Percentiles rank a stretch among this genome's conserved stretches.
Evolutionary conservation across 306 rosid species (phyloP).

Genomic region (Phaseolus lunatus): DNA sequence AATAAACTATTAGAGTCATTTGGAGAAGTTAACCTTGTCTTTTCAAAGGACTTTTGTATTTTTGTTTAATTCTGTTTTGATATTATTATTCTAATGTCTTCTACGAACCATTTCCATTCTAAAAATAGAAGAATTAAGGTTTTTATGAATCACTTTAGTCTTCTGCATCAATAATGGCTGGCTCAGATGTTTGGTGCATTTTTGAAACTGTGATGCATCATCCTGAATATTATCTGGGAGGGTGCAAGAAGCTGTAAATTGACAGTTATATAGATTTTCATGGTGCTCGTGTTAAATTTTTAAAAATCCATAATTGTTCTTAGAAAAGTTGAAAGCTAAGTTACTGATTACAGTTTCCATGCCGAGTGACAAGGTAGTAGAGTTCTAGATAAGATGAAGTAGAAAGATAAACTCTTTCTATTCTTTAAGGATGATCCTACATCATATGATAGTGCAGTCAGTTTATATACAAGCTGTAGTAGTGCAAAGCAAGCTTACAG

Average conservation of each 20-base stretch:
- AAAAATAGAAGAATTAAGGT: neutral
- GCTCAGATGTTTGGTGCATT: neutral
- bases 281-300: neutral
- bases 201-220: neutral
- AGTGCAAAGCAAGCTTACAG: neutral
- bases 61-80: conserved; percentile 11
- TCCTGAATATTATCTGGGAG: neutral
- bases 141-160: neutral
- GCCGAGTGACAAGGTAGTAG: neutral
- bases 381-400: neutral
- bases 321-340: neutral
- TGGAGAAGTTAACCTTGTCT: conserved; percentile 10
- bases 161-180: neutral
- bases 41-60: conserved; percentile 10
- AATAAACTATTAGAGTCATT: neutral
- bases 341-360: neutral
- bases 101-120: neutral
- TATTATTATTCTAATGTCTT: conserved; percentile 2
- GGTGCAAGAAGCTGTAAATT: neutral
- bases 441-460: neutral
- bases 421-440: neutral
- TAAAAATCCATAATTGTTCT: neutral
- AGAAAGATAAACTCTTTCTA: neutral
- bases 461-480: neutral
- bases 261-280: neutral